A percentile compares a stretch with the other conserved stretches of the same genome.
Conservation (phyloP, 108 stramenopile species). For the Nannochloropsis gaditana region DNA sequence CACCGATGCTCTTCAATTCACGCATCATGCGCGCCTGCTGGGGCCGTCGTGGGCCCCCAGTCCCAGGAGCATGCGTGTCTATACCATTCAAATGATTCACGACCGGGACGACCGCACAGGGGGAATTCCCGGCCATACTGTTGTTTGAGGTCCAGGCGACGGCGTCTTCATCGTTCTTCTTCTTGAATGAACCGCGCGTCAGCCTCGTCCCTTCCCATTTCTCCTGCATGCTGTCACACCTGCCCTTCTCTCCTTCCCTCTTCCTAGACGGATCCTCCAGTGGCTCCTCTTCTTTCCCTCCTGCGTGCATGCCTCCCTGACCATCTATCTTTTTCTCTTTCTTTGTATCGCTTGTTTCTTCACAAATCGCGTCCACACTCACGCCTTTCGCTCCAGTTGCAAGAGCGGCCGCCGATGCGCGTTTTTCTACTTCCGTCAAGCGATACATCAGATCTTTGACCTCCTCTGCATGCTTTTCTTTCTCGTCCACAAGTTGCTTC, state of each 20-base stretch:
- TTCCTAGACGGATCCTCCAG: neutral
- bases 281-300: neutral
- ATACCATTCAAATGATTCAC: too few species aligned
- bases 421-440: neutral
- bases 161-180: too few species aligned
- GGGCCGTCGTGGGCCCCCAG: neutral
- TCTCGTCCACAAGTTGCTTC: neutral
- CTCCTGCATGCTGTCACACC: neutral
- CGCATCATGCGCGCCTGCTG: neutral
- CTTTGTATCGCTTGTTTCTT: neutral
- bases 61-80: neutral
- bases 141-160: too few species aligned
- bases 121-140: neutral
- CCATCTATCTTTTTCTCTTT: too few species aligned
- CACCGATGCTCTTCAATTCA: conserved; percentile 9
- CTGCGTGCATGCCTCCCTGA: neutral
- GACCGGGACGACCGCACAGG: neutral
- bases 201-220: neutral
- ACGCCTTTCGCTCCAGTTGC: neutral
- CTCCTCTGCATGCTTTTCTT: neutral
- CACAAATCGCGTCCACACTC: neutral
- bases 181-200: neutral
- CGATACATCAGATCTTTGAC: neutral
- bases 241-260: neutral
- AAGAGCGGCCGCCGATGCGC: neutral